Percentiles rank a stretch among this genome's conserved stretches.
phyloP scores from a whole-genome alignment of 2,329 filamentous ascomycete genomes.

The Verticillium nonalfalfae region DNA sequence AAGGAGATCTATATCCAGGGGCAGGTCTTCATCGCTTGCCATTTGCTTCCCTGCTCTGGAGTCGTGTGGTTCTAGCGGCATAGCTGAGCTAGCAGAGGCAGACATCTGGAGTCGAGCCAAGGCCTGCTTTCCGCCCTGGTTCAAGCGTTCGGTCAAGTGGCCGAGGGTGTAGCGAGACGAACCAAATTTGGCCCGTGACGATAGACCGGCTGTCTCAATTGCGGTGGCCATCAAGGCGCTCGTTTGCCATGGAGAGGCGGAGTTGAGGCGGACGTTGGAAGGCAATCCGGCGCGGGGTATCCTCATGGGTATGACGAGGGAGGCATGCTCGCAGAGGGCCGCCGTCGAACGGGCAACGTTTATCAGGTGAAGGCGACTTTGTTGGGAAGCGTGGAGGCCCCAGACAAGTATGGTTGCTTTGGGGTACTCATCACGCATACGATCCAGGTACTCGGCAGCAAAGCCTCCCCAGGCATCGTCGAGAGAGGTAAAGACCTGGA shows the following conservation, averaged over 20 bases:
- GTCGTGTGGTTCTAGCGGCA: not conserved
- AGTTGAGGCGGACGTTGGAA: conserved; percentile 52
- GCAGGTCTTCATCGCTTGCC: not conserved
- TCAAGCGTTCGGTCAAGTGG: conserved; percentile 60
- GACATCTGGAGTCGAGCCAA: conserved; percentile 71
- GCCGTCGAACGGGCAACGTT: conserved; percentile 71
- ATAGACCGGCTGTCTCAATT: conserved; percentile 72
- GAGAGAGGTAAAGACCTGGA: conserved; percentile 67
- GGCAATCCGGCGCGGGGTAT: conserved; percentile 53
- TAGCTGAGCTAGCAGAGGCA: conserved; percentile 29
- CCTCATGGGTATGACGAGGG: conserved; percentile 70
- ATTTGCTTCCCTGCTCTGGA: not conserved
- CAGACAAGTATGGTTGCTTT: conserved; percentile 85
- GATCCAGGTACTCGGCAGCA: conserved; percentile 64
- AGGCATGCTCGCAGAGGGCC: conserved; percentile 63
- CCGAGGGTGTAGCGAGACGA: conserved; percentile 41
- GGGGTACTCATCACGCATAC: conserved; percentile 81
- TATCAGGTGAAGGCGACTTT: conserved; percentile 56
- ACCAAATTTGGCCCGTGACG: conserved; percentile 57
- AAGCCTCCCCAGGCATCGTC: conserved; percentile 84
- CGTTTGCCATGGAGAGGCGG: conserved; percentile 68
- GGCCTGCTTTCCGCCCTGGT: conserved; percentile 70
- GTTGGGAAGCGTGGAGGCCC: conserved; percentile 66
- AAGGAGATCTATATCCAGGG: conserved; percentile 23
- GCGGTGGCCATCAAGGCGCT: conserved; percentile 71